Evolutionary conservation across 2,329 filamentous ascomycete genomes (phyloP).

Genomic region (Anthostomella pinea): DNA sequence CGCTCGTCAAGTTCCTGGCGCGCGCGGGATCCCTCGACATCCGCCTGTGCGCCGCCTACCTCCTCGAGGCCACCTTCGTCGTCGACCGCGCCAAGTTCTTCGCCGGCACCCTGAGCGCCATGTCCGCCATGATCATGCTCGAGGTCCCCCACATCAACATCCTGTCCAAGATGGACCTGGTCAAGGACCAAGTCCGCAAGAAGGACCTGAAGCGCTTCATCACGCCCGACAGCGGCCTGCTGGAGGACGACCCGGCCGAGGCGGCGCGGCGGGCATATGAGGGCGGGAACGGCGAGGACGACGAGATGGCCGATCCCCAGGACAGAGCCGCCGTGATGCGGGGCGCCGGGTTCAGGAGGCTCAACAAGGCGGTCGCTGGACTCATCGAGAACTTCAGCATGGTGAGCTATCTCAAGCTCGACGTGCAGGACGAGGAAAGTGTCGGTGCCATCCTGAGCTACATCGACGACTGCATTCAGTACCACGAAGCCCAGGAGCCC

Average conservation of each 20-base stretch:
- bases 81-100: slow-evolving; percentile 97
- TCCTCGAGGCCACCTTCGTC: slow-evolving; percentile 93
- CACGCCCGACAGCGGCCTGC: slow-evolving; percentile 76
- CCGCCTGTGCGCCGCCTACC: slow-evolving; percentile 87
- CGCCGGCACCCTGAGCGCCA: slow-evolving; percentile 88
- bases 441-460: slow-evolving; percentile 64
- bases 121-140: slow-evolving; percentile 99
- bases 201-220: slow-evolving; percentile 87
- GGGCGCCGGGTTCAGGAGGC: slow-evolving; percentile 73
- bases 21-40: slow-evolving; percentile 80
- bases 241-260: slow-evolving; percentile 75
- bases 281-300: slow-evolving; percentile 36
- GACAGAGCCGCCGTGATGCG: slow-evolving; percentile 71
- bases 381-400: slow-evolving; percentile 97
- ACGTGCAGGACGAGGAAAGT: slow-evolving; percentile 89
- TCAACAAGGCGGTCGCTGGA: slow-evolving; percentile 85
- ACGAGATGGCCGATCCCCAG: slow-evolving; percentile 57
- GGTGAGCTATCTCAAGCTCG: slow-evolving; percentile 90
- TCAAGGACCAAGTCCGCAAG: slow-evolving; percentile 84
- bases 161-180: slow-evolving; percentile 94
- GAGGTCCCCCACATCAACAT: slow-evolving; percentile 97
- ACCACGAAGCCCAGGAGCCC: slow-evolving; percentile 35
- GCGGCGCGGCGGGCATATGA: slow-evolving; percentile 39
- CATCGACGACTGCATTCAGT: slow-evolving; percentile 49
- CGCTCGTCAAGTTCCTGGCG: slow-evolving; percentile 77